Evolutionary conservation across 306 rosid genomes (phyloP).

Genomic region (Cucurbita argyrosperma): DNA sequence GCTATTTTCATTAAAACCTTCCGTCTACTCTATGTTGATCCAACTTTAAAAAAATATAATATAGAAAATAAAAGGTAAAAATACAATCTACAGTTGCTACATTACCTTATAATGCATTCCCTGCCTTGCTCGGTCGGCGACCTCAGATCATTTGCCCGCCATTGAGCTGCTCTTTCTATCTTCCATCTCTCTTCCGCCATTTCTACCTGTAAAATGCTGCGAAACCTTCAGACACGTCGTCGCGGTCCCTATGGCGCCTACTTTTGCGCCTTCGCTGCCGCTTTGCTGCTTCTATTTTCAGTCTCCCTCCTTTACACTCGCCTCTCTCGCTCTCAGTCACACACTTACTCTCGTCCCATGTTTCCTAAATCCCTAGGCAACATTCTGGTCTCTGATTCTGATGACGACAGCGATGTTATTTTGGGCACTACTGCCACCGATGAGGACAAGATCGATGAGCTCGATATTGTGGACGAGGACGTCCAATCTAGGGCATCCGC

Average conservation of each 20-base stretch:
- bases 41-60: too few relatives aligned
- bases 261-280: conserved; percentile 49
- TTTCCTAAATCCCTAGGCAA: conserved; percentile 6
- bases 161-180: not conserved
- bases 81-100: too few relatives aligned
- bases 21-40: too few relatives aligned
- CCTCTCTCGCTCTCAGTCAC: conserved; percentile 40
- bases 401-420: conserved; percentile 16
- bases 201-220: conserved; percentile 19
- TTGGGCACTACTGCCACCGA: conserved; percentile 1
- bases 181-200: not conserved
- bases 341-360: conserved; percentile 13
- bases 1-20: too few relatives aligned
- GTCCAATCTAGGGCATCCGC: not conserved
- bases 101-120: too few relatives aligned
- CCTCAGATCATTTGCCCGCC: not conserved
- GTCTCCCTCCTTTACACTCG: conserved; percentile 71
- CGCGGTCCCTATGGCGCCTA: conserved; percentile 58
- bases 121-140: not conserved
- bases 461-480: conserved; percentile 42
- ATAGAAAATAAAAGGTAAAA: too few relatives aligned
- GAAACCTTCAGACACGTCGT: conserved; percentile 42
- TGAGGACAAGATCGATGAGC: conserved; percentile 72
- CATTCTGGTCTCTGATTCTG: conserved; percentile 36
- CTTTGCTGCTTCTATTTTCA: conserved; percentile 55